These are phyloP conservation scores for Endocladia muricata DNA, from an alignment of 31 red algal species.

Conservation along the genomic window DNA sequence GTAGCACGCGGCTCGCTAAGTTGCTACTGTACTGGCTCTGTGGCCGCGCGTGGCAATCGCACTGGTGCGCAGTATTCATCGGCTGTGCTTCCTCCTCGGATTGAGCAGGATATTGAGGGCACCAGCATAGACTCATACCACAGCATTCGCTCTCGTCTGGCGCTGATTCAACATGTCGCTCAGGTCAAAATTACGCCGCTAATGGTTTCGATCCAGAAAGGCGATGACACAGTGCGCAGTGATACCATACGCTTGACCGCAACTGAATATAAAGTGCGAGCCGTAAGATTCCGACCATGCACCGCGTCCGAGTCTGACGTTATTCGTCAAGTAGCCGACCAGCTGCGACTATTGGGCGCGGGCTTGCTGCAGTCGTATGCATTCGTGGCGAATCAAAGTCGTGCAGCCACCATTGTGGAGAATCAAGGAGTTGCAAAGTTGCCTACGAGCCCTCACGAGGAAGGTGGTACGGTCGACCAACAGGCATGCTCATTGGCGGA, in stretches of 20 bases:
- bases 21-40: conserved; percentile 32
- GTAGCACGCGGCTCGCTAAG: conserved; percentile 30
- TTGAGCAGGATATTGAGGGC: conserved; percentile 7
- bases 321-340: conserved; percentile 65
- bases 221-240: no score
- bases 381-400: no score
- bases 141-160: conserved; percentile 26
- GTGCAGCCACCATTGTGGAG: no score
- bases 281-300: conserved; percentile 40
- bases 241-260: no score
- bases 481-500: no score
- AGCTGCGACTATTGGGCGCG: conserved; percentile 32
- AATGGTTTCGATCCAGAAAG: conserved; percentile 38
- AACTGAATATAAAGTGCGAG: conserved; percentile 47
- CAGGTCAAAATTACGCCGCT: conserved; percentile 72
- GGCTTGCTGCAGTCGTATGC: no score
- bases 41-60: background rate
- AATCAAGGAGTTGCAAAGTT: no score
- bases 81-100: conserved; percentile 35
- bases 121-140: conserved; percentile 22
- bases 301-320: conserved; percentile 43
- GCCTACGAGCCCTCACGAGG: no score
- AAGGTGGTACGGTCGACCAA: no score
- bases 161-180: conserved; percentile 43
- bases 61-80: conserved; percentile 15